Conservation (phyloP, 148 eudicot genomes). For the Limonium bicolor region DNA sequence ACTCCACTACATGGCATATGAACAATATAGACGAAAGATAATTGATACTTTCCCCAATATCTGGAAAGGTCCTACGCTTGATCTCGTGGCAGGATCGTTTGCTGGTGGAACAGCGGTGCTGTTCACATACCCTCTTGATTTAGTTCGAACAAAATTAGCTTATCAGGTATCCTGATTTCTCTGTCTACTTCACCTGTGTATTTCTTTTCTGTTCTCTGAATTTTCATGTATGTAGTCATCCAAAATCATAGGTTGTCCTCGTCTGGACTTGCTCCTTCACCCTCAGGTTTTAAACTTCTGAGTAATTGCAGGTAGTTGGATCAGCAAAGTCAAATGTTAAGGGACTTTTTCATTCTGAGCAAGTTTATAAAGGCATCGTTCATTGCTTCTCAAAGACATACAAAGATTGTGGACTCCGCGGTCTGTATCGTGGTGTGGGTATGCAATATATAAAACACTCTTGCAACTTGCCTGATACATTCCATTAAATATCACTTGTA, state of each 20-base stretch:
- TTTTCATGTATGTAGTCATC: no score
- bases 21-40: conserved; percentile 78
- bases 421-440: conserved; percentile 94
- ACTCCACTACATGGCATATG: conserved; percentile 89
- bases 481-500: background rate
- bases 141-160: conserved; percentile 89
- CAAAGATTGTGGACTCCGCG: conserved; percentile 71
- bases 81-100: conserved; percentile 92
- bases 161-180: conserved; percentile 50
- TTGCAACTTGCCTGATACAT: background rate
- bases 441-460: conserved; percentile 11
- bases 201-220: conserved; percentile 1
- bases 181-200: background rate
- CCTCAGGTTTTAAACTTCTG: no score
- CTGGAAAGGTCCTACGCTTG: conserved; percentile 78
- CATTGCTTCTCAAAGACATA: conserved; percentile 73
- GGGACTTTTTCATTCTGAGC: conserved; percentile 35
- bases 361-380: conserved; percentile 61
- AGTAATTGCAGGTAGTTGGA: conserved; percentile 72
- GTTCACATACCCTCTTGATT: conserved; percentile 92
- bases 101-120: conserved; percentile 99
- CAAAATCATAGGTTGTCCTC: no score
- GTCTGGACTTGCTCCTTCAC: no score
- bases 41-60: conserved; percentile 40
- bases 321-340: conserved; percentile 27